Conservation (phyloP, 495 filamentous ascomycete genomes). For the Neurospora sp. region DNA sequence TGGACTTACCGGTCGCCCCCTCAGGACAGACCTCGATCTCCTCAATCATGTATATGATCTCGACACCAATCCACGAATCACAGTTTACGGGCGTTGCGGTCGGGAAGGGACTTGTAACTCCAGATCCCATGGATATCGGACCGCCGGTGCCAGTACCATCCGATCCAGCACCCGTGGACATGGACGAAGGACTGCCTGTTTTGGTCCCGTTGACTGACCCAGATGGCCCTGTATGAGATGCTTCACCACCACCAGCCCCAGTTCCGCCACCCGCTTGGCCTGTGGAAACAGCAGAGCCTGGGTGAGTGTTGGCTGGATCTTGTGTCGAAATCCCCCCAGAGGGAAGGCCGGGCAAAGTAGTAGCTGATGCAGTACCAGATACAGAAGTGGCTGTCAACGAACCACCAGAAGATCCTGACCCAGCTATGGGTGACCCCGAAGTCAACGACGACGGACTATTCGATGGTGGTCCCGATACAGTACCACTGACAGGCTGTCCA, state of each 20-base stretch:
- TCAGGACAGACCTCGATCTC: slow-evolving; percentile 23
- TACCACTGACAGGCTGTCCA: not conserved
- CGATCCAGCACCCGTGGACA: not conserved
- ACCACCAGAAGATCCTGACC: not conserved
- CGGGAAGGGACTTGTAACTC: not conserved
- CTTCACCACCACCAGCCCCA: not conserved
- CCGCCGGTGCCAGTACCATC: not conserved
- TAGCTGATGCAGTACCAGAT: not conserved
- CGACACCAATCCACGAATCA: slow-evolving; percentile 27
- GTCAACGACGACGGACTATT: not conserved
- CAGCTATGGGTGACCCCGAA: not conserved
- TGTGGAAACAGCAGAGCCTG: not conserved
- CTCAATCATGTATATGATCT: slow-evolving; percentile 26
- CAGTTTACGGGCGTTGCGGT: slow-evolving; percentile 10
- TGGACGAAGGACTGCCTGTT: not conserved
- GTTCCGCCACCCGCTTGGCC: not conserved
- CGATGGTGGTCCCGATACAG: not conserved
- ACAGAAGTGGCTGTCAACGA: not conserved
- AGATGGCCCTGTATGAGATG: not conserved
- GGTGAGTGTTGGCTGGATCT: not conserved
- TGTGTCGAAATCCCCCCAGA: not conserved
- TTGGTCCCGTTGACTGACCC: not conserved
- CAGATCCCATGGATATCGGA: not conserved
- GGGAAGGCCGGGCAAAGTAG: not conserved
- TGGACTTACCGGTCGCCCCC: slow-evolving; percentile 14